phyloP scores from a whole-genome alignment of 345 rosid genomes.

The Arabis hirsuta region DNA sequence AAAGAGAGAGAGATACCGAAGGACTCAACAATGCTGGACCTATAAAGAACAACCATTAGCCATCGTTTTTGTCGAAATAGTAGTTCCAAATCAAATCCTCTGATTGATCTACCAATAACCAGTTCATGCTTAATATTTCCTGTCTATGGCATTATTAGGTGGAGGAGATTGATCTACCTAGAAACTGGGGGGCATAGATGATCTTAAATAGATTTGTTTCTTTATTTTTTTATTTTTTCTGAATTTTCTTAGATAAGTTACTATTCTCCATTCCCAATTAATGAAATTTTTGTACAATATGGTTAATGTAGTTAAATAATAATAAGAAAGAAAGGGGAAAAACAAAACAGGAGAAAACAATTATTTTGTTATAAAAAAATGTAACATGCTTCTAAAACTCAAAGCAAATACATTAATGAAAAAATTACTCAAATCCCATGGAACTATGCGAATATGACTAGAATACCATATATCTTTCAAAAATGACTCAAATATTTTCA shows the following conservation, averaged over 20 bases:
- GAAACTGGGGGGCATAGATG: constrained; percentile 29
- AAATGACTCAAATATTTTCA: no score
- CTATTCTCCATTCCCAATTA: constrained; percentile 18
- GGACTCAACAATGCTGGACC: constrained; percentile 39
- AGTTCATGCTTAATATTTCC: constrained; percentile 37
- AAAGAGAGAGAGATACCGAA: constrained; percentile 15
- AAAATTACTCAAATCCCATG: no score
- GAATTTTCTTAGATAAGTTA: constrained; percentile 17
- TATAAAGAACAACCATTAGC: constrained; percentile 32
- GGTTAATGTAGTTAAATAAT: no score
- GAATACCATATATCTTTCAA: no score
- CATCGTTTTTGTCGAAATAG: constrained; percentile 40
- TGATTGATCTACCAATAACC: constrained; percentile 37
- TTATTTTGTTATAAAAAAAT: no score
- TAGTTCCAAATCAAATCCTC: constrained; percentile 30
- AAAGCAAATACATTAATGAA: no score
- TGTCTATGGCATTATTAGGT: constrained; percentile 42
- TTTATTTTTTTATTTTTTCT: constrained; percentile 3
- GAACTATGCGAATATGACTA: no score
- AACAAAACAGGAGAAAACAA: no score
- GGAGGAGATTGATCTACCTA: constrained; percentile 32
- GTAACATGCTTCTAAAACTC: no score
- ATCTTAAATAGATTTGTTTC: constrained; percentile 29
- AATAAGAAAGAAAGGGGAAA: no score
- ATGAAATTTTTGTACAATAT: not conserved